These are phyloP conservation scores for Theobroma grandiflorum DNA, from an alignment of 441 rosid species.

Conservation along the genomic window DNA sequence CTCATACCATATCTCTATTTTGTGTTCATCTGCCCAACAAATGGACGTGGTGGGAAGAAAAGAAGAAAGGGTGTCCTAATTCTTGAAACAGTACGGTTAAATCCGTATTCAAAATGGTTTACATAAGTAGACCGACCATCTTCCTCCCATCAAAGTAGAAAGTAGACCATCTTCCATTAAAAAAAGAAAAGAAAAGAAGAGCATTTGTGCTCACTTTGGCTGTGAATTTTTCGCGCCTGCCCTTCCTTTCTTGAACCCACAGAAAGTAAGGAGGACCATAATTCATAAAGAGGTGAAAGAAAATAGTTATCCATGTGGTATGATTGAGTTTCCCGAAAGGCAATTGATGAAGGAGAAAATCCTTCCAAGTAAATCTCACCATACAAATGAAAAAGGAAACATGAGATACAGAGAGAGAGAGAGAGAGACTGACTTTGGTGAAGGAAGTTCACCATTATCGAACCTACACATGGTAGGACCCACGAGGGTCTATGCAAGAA, in stretches of 20 bases:
- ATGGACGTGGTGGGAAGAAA: not conserved
- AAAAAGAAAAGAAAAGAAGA: no score
- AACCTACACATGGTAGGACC: conserved; percentile 49
- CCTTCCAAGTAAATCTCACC: conserved; percentile 17
- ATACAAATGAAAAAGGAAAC: no score
- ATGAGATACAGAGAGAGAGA: no score
- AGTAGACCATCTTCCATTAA: no score
- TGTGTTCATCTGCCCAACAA: conserved; percentile 16
- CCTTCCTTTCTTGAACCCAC: no score
- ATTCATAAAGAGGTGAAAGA: not conserved
- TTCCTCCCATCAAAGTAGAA: no score
- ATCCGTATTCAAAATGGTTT: no score
- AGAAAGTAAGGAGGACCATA: not conserved
- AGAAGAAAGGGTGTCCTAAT: not conserved
- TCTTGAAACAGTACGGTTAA: not conserved
- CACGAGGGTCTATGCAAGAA: conserved; percentile 7
- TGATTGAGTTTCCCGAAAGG: not conserved
- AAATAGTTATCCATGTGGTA: not conserved
- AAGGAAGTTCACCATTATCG: conserved; percentile 22
- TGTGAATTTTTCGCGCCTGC: no score
- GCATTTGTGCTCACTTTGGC: not conserved
- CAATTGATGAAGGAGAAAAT: conserved; percentile 1
- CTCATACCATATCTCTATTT: not conserved
- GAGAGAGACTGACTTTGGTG: conserved; percentile 19
- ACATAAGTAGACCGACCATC: no score